Evolutionary conservation across 164 flowering plant species (phyloP).

Genomic region (Magnolia sinica): DNA sequence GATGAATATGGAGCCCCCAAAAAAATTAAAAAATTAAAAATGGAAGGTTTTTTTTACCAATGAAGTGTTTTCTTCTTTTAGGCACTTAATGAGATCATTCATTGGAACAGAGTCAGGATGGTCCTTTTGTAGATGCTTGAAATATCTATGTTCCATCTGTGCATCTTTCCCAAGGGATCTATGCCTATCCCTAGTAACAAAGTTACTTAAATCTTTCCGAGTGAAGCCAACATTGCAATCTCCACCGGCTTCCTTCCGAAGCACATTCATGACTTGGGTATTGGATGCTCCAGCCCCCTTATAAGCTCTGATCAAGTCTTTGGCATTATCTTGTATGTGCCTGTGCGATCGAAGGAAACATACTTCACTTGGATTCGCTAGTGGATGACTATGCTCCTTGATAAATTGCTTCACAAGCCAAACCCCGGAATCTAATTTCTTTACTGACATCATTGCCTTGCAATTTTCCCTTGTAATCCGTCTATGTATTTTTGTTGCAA

Average conservation of each 20-base stretch:
- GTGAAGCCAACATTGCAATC: slow-evolving; percentile 35
- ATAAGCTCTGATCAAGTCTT: neutral
- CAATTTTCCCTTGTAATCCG: slow-evolving; percentile 59
- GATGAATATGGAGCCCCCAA: too few species aligned
- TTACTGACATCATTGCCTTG: slow-evolving; percentile 65
- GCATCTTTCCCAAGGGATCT: slow-evolving; percentile 62
- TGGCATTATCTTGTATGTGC: neutral
- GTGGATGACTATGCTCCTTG: slow-evolving; percentile 73
- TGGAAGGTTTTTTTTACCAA: too few species aligned
- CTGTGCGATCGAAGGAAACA: slow-evolving; percentile 71
- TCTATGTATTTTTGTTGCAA: neutral
- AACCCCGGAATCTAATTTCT: slow-evolving; percentile 64
- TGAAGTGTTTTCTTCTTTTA: too few species aligned
- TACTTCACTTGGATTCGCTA: slow-evolving; percentile 74
- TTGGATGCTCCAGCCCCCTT: slow-evolving; percentile 23
- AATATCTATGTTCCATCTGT: slow-evolving; percentile 55
- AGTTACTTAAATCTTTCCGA: slow-evolving; percentile 26
- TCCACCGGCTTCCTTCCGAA: neutral
- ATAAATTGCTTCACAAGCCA: slow-evolving; percentile 72
- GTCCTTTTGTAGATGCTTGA: slow-evolving; percentile 46
- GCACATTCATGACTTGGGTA: neutral
- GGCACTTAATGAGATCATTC: too few species aligned
- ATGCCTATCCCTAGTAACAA: slow-evolving; percentile 17
- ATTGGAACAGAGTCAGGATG: too few species aligned
- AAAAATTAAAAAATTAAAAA: too few species aligned